phyloP scores from a whole-genome alignment of 2,329 filamentous ascomycete species.

The Corynespora cassiicola region DNA sequence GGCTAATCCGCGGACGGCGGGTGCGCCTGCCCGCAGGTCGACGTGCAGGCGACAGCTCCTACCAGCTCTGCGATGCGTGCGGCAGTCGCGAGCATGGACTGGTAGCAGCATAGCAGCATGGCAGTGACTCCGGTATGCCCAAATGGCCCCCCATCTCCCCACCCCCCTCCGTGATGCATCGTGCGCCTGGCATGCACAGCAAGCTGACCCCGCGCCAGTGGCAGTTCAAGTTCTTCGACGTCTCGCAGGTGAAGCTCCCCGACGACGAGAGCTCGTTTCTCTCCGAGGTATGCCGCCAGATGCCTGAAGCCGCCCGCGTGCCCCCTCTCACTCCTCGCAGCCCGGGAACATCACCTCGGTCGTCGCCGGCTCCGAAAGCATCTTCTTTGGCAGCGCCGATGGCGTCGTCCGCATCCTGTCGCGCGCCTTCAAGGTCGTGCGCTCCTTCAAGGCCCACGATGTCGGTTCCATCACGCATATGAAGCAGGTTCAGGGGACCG shows the following conservation, averaged over 20 bases:
- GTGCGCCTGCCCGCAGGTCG: slow-evolving; percentile 26
- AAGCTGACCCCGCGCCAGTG: slow-evolving; percentile 65
- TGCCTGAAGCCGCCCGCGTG: slow-evolving; percentile 5
- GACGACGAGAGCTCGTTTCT: slow-evolving; percentile 80
- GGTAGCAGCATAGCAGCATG: slow-evolving; percentile 49
- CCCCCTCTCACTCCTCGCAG: slow-evolving; percentile 44
- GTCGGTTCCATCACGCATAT: slow-evolving; percentile 84
- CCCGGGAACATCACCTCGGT: slow-evolving; percentile 77
- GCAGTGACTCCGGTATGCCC: slow-evolving; percentile 49
- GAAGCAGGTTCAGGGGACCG: slow-evolving; percentile 87
- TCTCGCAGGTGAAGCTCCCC: slow-evolving; percentile 78
- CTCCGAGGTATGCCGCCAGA: slow-evolving; percentile 70
- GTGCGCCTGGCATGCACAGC: no score
- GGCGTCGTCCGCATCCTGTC: slow-evolving; percentile 89
- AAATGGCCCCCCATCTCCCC: neutral
- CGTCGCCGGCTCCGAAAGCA: slow-evolving; percentile 83
- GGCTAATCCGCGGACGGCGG: slow-evolving; percentile 4
- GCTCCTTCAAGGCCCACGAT: slow-evolving; percentile 87
- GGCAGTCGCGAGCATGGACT: slow-evolving; percentile 21
- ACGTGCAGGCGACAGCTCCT: slow-evolving; percentile 28
- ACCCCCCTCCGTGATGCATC: slow-evolving; percentile 18
- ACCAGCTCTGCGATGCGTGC: slow-evolving; percentile 17
- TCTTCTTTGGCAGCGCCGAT: slow-evolving; percentile 87
- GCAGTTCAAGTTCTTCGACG: slow-evolving; percentile 99
- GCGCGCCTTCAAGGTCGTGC: slow-evolving; percentile 82